These are phyloP conservation scores for Chimonanthus salicifolius DNA, from an alignment of 164 flowering plant genomes.

Conservation along the genomic window DNA sequence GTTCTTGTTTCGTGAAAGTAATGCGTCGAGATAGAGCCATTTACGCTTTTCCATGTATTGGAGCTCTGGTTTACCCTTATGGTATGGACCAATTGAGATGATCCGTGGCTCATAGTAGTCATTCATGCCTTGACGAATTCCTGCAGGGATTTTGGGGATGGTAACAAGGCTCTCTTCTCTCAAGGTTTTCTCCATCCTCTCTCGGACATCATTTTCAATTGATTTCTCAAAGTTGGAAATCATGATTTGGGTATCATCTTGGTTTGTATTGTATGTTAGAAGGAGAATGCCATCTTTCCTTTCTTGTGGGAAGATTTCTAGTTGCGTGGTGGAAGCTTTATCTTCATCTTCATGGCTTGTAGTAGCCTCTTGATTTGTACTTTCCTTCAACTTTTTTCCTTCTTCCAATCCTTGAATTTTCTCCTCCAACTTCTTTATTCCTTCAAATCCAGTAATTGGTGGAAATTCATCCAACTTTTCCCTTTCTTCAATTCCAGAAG, in stretches of 20 bases:
- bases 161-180: background rate
- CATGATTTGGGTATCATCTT: background rate
- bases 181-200: background rate
- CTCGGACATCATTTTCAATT: background rate
- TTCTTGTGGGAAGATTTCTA: background rate
- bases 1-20: background rate
- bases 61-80: background rate
- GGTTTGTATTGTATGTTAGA: background rate
- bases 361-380: background rate
- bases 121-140: background rate
- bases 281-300: background rate
- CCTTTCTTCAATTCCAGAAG: too few relatives aligned
- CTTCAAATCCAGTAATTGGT: too few relatives aligned
- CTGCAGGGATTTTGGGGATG: slow-evolving; percentile 24
- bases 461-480: too few relatives aligned
- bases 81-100: slow-evolving; percentile 9
- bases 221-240: background rate
- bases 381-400: background rate
- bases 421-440: too few relatives aligned
- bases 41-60: slow-evolving; percentile 4
- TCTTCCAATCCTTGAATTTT: background rate
- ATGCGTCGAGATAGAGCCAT: slow-evolving; percentile 2
- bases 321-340: too few relatives aligned
- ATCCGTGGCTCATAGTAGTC: slow-evolving; percentile 1
- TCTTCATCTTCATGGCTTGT: background rate